Evolutionary conservation across 345 rosid species (phyloP), one percentile per base, ranked within the genome.

Genomic region (Salix brachista): DNA sequence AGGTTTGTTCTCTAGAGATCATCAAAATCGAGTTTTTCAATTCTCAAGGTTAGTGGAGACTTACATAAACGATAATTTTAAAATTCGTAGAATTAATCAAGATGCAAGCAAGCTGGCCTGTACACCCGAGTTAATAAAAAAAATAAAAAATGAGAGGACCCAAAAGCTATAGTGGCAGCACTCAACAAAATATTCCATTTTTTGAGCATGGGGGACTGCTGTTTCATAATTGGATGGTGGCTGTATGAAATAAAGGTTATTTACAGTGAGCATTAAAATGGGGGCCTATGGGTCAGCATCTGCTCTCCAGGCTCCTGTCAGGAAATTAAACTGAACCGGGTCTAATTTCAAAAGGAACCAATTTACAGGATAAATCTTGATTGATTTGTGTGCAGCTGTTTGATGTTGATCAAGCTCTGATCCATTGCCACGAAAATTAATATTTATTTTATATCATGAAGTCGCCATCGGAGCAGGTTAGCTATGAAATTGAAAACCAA

Each of bases 151-250:
- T 26, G 28, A 26, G 28, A 28, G 66, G 75, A 72, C 77, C 41
- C 68, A 75, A 75, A 17, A 9, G 50, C 13, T 5, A 67, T 0
- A 16, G 46, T 34, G 17, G n/a, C 67, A 14, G 28, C 30, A 30
- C 34, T 6, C 39, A 66, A 8, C 4, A 66, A 13, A 67, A 30
- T 18, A 46, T 54, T 50, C 64, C 67, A 7, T 41, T 23, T 67
- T 25, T 32, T 37, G 52, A 56, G 42, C 19, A 37, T 18, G 5
- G 21, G 76, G 44, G 60, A 5, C 37, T 25, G n/a, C 32, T 34
- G 17, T 78, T 19, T 67, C 65, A 74, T 74, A 79, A 74, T 60
- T 74, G 70, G 65, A 46, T 32, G 82, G 78, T 79, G 13, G 81
- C 68, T 73, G 74, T 21, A 39, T 34, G 76, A 71, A 77, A 77